Conservation (phyloP, 2,329 filamentous ascomycete species). For the Colletotrichum simmondsii region DNA sequence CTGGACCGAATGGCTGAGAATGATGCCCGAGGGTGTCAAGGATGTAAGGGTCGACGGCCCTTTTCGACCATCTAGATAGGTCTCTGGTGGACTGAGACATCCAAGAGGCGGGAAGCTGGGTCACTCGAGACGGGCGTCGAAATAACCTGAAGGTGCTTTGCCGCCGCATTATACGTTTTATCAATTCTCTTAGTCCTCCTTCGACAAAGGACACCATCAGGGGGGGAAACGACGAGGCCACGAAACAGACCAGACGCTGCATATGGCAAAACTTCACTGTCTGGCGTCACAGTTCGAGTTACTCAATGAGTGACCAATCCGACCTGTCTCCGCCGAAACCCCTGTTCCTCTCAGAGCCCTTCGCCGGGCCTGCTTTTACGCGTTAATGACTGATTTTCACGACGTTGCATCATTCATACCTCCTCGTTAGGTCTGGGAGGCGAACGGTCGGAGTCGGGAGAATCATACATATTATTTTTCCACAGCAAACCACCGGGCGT, state of each 20-base stretch:
- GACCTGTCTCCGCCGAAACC: not conserved
- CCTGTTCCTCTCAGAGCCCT: not conserved
- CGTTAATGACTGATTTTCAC: not conserved
- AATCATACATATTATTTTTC: not conserved
- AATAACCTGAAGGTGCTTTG: slow-evolving; percentile 22
- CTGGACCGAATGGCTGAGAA: slow-evolving; percentile 68
- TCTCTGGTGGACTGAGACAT: not conserved
- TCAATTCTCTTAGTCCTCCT: not conserved
- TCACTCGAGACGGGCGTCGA: slow-evolving; percentile 45
- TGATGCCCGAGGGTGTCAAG: slow-evolving; percentile 67
- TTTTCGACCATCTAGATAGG: slow-evolving; percentile 51
- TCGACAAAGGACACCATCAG: not conserved
- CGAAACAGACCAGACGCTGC: not conserved
- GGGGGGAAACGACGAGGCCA: not conserved
- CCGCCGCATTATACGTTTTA: slow-evolving; percentile 27
- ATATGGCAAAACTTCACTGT: not conserved
- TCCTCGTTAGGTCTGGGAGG: not conserved
- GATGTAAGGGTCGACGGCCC: slow-evolving; percentile 67
- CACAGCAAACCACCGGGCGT: not conserved
- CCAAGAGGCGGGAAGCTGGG: not conserved
- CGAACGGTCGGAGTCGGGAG: slow-evolving; percentile 4
- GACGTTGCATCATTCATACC: slow-evolving; percentile 8
- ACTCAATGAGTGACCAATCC: too few relatives aligned
- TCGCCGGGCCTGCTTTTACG: not conserved
- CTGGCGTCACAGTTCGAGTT: too few relatives aligned